Evolutionary conservation across 768 basidiomycete species (phyloP).

Genomic region (Agrocybe chaxingu): DNA sequence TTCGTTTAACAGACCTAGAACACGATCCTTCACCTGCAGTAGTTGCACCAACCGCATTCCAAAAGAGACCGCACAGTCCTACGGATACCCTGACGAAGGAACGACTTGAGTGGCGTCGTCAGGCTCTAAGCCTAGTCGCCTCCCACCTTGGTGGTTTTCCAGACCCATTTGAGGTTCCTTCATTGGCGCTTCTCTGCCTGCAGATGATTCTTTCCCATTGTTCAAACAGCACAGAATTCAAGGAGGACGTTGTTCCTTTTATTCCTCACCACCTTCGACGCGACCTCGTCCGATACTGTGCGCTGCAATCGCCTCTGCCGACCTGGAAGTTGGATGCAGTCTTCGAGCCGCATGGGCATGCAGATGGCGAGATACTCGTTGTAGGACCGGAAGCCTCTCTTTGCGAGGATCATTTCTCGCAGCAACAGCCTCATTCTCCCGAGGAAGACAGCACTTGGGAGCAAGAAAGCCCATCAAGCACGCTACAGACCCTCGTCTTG

Average conservation of each 20-base stretch:
- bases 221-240: constrained; percentile 38
- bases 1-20: constrained; percentile 29
- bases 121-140: constrained; percentile 55
- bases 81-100: constrained; percentile 11
- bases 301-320: constrained; percentile 55
- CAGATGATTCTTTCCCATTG: constrained; percentile 39
- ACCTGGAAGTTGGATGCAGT: constrained; percentile 47
- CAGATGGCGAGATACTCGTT: constrained; percentile 62
- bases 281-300: constrained; percentile 54
- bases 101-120: constrained; percentile 45
- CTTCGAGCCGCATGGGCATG: constrained; percentile 47
- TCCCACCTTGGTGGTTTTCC: constrained; percentile 24
- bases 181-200: constrained; percentile 58
- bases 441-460: neutral
- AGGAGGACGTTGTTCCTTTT: constrained; percentile 40
- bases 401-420: constrained; percentile 38
- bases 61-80: neutral
- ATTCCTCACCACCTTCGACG: constrained; percentile 60
- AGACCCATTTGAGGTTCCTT: constrained; percentile 35
- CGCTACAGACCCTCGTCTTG: constrained; percentile 38
- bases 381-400: constrained; percentile 51
- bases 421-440: neutral
- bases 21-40: constrained; percentile 8
- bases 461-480: neutral
- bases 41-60: constrained; percentile 1